phyloP scores from a whole-genome alignment of 23 red algal genomes.

The Gracilaria vermiculophylla region DNA sequence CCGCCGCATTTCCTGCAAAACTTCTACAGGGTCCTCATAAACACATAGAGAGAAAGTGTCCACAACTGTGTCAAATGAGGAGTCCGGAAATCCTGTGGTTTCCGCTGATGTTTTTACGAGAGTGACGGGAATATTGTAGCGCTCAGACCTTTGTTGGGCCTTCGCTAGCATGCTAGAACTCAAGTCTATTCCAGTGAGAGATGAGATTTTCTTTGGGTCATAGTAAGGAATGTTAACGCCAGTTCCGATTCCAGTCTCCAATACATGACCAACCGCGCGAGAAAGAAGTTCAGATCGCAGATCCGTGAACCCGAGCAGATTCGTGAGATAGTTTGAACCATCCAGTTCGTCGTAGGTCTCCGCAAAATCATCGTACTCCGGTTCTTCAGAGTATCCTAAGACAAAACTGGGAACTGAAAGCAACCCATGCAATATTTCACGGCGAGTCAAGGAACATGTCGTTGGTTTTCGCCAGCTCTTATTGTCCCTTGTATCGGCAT shows the following conservation, averaged over 20 bases:
- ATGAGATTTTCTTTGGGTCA: conserved; percentile 6
- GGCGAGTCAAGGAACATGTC: background rate
- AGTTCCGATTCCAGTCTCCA: conserved; percentile 77
- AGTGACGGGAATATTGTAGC: background rate
- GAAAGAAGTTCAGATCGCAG: conserved; percentile 47
- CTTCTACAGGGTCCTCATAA: conserved; percentile 35
- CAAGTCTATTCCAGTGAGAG: conserved; percentile 71
- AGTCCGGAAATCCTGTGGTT: conserved; percentile 35
- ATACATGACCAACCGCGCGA: conserved; percentile 53
- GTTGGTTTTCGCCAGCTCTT: background rate
- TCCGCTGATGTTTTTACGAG: conserved; percentile 16
- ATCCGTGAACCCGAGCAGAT: conserved; percentile 54
- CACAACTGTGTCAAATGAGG: conserved; percentile 77
- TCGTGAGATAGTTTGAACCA: conserved; percentile 30
- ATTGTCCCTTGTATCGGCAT: too few species aligned
- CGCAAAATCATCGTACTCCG: conserved; percentile 63
- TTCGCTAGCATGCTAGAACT: conserved; percentile 65
- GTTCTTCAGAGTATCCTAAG: background rate
- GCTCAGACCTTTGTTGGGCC: background rate
- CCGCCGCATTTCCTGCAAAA: conserved; percentile 61
- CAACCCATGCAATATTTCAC: background rate
- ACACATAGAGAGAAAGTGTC: conserved; percentile 85
- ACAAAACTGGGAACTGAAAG: background rate
- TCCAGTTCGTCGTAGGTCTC: conserved; percentile 65
- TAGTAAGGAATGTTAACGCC: conserved; percentile 80